Base-by-base conservation (phyloP, 2,329 filamentous ascomycete species). In the Lomentospora prolificans region DNA sequence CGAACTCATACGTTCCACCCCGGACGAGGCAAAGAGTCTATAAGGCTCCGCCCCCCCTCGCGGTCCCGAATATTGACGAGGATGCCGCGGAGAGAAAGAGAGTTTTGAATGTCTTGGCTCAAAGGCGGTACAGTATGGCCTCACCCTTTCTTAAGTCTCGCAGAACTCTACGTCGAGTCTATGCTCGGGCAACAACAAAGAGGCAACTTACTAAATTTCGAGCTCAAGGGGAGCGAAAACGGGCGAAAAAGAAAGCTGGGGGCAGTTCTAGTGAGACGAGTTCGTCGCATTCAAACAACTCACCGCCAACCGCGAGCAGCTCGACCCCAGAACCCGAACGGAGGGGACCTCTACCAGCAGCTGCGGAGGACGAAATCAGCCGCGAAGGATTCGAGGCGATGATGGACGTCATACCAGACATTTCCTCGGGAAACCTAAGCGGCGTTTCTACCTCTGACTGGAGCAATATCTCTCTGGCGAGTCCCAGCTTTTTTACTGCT, bases 11-110 rank as follows among this genome's bases (percentile, higher is more conserved):
- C 12, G 54, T 57, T 14, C 62, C 58, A 39, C 67, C 68, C 10
- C 64, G 67, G 10, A 69, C 68, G 22, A 63, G 75, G 46, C 74
- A 77, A 57, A 61, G 74, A 36, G 58, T 65, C 8, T 64, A 69
- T 58, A 77, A 75, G 60, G 58, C 70, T 17, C 68, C 71, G 2
- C 66, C 70, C 4, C n/a, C 63, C 2, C 63, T 79, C 5, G 65
- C 67, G 1, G 69, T 79, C 5, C 76, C 77, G 4, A 63, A 76
- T 51, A 75, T 78, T 17, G 72, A 76, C 4, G 68, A 79, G 22
- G 71, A 81, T 65, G 74, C 77, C 1, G 67, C 71, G 2, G 77
- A 81, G 64, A 69, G 78, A 22, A 81, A 80, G 63, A 69, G 78
- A 9, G 69, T 79, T 1, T 59, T 81, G 22, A 80, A 80, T 55